Evolutionary conservation across 1,284 basidiomycete genomes (phyloP).

Genomic region (Entoloma clypeatum): DNA sequence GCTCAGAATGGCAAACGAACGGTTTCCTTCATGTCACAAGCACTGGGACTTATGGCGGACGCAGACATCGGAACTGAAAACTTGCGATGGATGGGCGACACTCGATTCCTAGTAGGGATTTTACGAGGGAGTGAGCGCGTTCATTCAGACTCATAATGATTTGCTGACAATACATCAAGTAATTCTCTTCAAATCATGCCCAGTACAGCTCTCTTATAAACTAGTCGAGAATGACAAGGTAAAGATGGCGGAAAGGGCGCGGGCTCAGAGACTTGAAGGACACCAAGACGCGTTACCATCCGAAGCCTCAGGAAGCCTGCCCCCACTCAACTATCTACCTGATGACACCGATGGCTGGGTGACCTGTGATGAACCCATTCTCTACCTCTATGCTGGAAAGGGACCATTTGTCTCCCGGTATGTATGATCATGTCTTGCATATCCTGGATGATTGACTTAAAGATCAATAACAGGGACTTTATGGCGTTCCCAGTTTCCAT

Average conservation of each 20-base stretch:
- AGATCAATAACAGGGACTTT: conserved; percentile 50
- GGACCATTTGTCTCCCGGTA: conserved; percentile 70
- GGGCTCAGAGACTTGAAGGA: conserved; percentile 26
- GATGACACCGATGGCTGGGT: conserved; percentile 62
- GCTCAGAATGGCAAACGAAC: conserved; percentile 63
- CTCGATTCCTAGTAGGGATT: conserved; percentile 84
- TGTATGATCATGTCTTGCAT: conserved; percentile 9
- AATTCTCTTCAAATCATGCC: conserved; percentile 61
- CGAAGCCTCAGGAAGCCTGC: conserved; percentile 16
- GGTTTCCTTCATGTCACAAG: conserved; percentile 88
- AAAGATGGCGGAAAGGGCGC: conserved; percentile 56
- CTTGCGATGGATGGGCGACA: conserved; percentile 91
- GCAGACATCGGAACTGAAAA: conserved; percentile 86
- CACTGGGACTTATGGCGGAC: conserved; percentile 90
- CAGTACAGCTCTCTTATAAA: conserved; percentile 70
- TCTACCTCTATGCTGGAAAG: conserved; percentile 72
- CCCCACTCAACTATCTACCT: conserved; percentile 29
- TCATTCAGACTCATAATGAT: not conserved
- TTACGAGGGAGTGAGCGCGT: conserved; percentile 59
- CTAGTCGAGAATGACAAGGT: conserved; percentile 69
- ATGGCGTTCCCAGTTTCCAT: conserved; percentile 86
- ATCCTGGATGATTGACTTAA: not conserved
- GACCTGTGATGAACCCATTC: conserved; percentile 63
- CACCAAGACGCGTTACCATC: not conserved
- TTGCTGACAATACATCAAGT: conserved; percentile 39